These are phyloP conservation scores for Salmacisia buchloeana DNA, from an alignment of 1,284 basidiomycete species.

Conservation along the genomic window DNA sequence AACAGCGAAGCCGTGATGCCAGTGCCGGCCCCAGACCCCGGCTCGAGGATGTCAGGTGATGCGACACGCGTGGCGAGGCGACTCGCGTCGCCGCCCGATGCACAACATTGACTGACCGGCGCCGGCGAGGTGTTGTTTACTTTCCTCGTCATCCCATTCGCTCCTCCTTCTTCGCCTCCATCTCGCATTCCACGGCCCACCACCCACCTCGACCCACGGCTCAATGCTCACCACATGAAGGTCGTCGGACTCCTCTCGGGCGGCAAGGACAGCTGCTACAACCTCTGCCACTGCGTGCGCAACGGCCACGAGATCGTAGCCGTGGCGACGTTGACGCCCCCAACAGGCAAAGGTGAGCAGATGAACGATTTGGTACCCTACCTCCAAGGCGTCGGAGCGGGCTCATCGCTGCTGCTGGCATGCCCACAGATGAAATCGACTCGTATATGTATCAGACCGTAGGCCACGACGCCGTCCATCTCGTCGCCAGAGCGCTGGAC, in stretches of 20 bases:
- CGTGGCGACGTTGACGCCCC: slow-evolving; percentile 80
- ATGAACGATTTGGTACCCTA: background rate
- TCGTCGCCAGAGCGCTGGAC: slow-evolving; percentile 76
- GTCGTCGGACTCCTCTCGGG: slow-evolving; percentile 92
- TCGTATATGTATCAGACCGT: slow-evolving; percentile 99
- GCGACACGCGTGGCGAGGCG: too few relatives aligned
- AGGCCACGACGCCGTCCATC: slow-evolving; percentile 84
- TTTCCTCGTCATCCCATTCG: too few relatives aligned
- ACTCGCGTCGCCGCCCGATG: too few relatives aligned
- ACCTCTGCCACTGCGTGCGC: slow-evolving; percentile 77
- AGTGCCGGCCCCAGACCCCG: too few relatives aligned
- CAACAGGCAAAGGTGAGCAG: slow-evolving; percentile 71
- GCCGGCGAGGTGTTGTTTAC: too few relatives aligned
- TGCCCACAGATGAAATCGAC: slow-evolving; percentile 83
- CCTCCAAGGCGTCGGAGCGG: background rate
- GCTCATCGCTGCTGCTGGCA: background rate
- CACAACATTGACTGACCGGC: too few relatives aligned
- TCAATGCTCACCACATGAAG: too few relatives aligned
- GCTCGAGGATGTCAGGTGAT: too few relatives aligned
- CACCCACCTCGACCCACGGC: too few relatives aligned
- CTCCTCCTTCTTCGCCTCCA: too few relatives aligned
- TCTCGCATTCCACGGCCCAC: too few relatives aligned
- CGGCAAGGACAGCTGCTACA: slow-evolving; percentile 97
- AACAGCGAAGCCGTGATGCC: too few relatives aligned
- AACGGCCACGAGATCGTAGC: slow-evolving; percentile 86